These are phyloP conservation scores for Stachybotrys chlorohalonatus DNA, from an alignment of 2,329 filamentous ascomycete species.

Conservation along the genomic window DNA sequence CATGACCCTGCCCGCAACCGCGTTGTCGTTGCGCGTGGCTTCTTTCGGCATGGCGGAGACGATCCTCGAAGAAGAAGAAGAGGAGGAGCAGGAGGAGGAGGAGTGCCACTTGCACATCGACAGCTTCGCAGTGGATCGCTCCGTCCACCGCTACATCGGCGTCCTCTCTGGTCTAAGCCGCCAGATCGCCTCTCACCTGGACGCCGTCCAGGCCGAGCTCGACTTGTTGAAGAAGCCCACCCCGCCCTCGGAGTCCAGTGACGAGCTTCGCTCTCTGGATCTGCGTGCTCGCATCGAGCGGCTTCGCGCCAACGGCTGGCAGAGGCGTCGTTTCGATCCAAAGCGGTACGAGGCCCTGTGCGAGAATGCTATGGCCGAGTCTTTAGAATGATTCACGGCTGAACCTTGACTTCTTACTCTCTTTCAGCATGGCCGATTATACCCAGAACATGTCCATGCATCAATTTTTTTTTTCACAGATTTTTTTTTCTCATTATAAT, in stretches of 20 bases:
- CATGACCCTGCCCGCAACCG: background rate
- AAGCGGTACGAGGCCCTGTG: slow-evolving; percentile 43
- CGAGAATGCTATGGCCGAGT: slow-evolving; percentile 41
- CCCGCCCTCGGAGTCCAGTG: slow-evolving; percentile 13
- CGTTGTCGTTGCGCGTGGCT: slow-evolving; percentile 3
- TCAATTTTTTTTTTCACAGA: background rate
- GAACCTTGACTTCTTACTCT: background rate
- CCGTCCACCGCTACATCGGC: slow-evolving; percentile 39
- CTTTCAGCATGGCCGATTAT: background rate
- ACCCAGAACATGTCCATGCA: background rate
- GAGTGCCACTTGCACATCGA: slow-evolving; percentile 13
- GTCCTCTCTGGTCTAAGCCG: slow-evolving; percentile 37
- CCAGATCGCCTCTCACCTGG: slow-evolving; percentile 40
- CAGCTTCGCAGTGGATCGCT: slow-evolving; percentile 30
- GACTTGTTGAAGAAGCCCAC: slow-evolving; percentile 13
- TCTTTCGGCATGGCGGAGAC: background rate
- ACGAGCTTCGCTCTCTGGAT: slow-evolving; percentile 29
- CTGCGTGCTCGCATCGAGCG: slow-evolving; percentile 44
- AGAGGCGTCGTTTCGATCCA: slow-evolving; percentile 44
- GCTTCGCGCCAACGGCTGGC: slow-evolving; percentile 45
- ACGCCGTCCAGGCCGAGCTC: slow-evolving; percentile 33
- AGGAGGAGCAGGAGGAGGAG: background rate
- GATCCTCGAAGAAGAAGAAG: slow-evolving; percentile 1
- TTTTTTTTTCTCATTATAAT: background rate
- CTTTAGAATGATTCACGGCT: background rate